phyloP scores from a whole-genome alignment of 2,329 filamentous ascomycete species.

The Annulohypoxylon truncatum region DNA sequence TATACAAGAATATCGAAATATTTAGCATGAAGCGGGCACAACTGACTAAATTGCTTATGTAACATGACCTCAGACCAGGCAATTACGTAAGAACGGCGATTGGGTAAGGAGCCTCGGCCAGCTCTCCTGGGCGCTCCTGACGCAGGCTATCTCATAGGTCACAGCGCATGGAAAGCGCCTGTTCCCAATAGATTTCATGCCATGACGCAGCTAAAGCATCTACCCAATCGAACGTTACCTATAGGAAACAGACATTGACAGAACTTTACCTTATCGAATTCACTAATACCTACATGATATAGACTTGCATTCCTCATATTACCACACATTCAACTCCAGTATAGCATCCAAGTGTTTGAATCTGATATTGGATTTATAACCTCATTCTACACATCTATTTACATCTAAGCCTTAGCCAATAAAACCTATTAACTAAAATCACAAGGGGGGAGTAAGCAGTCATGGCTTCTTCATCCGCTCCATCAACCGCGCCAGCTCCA shows the following conservation, averaged over 20 bases:
- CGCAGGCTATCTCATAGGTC: slow-evolving; percentile 12
- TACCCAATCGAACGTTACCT: background rate
- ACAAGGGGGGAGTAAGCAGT: background rate
- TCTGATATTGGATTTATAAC: background rate
- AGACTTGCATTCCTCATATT: background rate
- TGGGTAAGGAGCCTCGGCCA: slow-evolving; percentile 1
- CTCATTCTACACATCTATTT: background rate
- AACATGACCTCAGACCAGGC: slow-evolving; percentile 1
- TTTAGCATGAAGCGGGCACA: background rate
- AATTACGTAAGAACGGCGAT: background rate
- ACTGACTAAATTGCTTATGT: slow-evolving; percentile 5
- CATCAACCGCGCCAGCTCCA: background rate
- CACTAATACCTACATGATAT: background rate
- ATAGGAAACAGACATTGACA: background rate
- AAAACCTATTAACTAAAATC: slow-evolving; percentile 1
- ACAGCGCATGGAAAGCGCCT: slow-evolving; percentile 24
- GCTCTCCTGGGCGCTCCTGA: slow-evolving; percentile 6
- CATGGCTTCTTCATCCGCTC: slow-evolving; percentile 26
- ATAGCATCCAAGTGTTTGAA: background rate
- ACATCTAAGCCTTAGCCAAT: background rate
- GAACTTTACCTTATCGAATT: background rate
- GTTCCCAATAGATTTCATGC: background rate
- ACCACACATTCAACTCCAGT: background rate
- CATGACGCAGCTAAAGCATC: slow-evolving; percentile 2
- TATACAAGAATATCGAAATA: background rate